Conservation (phyloP, 2,329 filamentous ascomycete species). For the Aspergillus ruber region DNA sequence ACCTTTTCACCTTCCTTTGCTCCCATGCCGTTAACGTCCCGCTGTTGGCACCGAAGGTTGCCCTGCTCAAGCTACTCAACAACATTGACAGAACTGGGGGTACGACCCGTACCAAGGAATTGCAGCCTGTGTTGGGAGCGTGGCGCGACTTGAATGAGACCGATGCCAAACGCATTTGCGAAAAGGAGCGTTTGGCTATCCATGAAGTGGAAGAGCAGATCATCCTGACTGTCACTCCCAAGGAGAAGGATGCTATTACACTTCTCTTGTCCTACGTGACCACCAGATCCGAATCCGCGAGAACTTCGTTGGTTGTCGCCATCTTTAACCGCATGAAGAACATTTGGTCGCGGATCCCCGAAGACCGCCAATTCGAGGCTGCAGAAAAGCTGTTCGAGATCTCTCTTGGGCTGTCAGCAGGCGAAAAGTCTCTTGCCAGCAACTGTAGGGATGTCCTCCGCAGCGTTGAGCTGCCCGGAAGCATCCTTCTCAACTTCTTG, state of each 20-base stretch:
- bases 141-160: slow-evolving; percentile 57
- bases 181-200: slow-evolving; percentile 43
- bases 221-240: slow-evolving; percentile 48
- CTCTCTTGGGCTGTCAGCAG: slow-evolving; percentile 24
- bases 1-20: slow-evolving; percentile 65
- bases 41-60: slow-evolving; percentile 60
- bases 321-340: slow-evolving; percentile 63
- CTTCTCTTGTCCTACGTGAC: slow-evolving; percentile 48
- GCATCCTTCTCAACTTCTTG: slow-evolving; percentile 66
- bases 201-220: slow-evolving; percentile 48
- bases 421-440: slow-evolving; percentile 22
- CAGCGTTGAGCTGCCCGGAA: slow-evolving; percentile 64
- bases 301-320: slow-evolving; percentile 54
- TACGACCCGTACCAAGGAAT: slow-evolving; percentile 63
- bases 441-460: slow-evolving; percentile 60
- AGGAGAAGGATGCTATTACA: slow-evolving; percentile 53
- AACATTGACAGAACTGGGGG: slow-evolving; percentile 65
- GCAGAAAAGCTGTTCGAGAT: slow-evolving; percentile 38
- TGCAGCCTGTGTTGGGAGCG: slow-evolving; percentile 67
- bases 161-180: slow-evolving; percentile 47
- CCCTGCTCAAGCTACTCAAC: slow-evolving; percentile 66
- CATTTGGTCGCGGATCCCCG: slow-evolving; percentile 56
- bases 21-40: slow-evolving; percentile 67
- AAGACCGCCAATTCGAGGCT: slow-evolving; percentile 30
- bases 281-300: slow-evolving; percentile 36